Base-by-base conservation (phyloP, 345 rosid species). In the Geranium rotundifolium region DNA sequence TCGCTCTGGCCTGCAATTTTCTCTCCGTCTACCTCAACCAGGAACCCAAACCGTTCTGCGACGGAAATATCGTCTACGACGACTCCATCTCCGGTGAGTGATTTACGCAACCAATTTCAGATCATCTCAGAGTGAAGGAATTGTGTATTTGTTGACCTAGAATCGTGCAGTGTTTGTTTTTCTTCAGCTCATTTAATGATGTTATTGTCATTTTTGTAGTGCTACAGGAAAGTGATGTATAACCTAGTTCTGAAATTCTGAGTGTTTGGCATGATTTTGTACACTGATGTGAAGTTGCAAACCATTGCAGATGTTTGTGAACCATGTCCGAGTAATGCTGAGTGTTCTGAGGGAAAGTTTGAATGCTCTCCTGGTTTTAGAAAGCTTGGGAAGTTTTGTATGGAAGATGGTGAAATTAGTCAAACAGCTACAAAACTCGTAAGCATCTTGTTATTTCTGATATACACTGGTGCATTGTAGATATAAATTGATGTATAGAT, bases 391-490 rank as follows among this genome's bases (percentile, higher is more conserved):
- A 76, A 73, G 71, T 62, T 77, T 56, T 91, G 98, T 55, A n/a
- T 85, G 65, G 98, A 89, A 81, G 98, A 89, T 75, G 86, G 80
- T 73, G 80, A 83, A 72, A 75, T 89, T 70, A 67, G 77, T 74
- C 81, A 89, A 77, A 81, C 82, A 64, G 86, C 92, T 71, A 77
- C 73, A 78, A 81, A 81, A 84, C 75, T 91, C 81, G 98, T 91
- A 34, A 1, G 3, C 1, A 34, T 34, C 10, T 34, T 34, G 41
- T 34, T 46, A 9, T 46, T 46, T 46, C 6, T 46, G 52, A 14
- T 46, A 14, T 46, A 9, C 15, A 7, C 52, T 9, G 52, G 12
- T 1, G 41, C 41, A 34, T 8, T 34, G 41, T 34, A 4, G 4
- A 34, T 34, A 0, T 8, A 46, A 46, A 46, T 46, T 46, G 52